Base-by-base conservation (phyloP, 2,329 filamentous ascomycete species). In the Pseudocercospora ulei region DNA sequence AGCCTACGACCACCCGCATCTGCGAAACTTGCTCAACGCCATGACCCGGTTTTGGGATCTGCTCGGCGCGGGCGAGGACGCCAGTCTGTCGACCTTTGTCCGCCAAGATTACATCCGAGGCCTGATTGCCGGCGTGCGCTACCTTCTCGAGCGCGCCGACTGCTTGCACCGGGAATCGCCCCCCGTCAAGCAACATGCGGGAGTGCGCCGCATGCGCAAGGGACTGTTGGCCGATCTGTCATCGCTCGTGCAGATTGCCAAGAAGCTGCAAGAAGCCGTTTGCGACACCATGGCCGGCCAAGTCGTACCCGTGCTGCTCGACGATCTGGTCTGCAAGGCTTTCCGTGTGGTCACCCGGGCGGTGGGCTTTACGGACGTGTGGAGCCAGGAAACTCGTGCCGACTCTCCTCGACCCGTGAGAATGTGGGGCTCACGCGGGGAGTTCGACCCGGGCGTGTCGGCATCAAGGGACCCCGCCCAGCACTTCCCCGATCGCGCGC, bases 61-160 rank as follows among this genome's bases (percentile, higher is more conserved):
- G 36, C 72, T 94, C 51, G 82, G 82, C 19, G 78, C 78, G 13
- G 54, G 47, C 23, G 56, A 59, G 35, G 75, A 80, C 37, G 81
- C 78, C 37, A 82, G 86, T 54, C 71, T 78, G 38, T 74, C 81
- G 51, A 79, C 87, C 33, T 93, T 94, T 58, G 76, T 80, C 30
- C 87, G 87, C 60, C 85, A 94, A 59, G 87, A 95, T 57, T 90
- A 93, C 58, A 88, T 95, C 71, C 80, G 86, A 62, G 85, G 84
- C 14, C 80, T 95, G 57, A 92, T 96, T 55, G 87, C 86, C 5
- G 90, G 90, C 19, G 88, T 96, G 40, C 77, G 90, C 31, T 87
- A 81, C 64, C 72, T 98, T 26, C 62, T 98, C 62, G 87, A 96
- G 69, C 80, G 78, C 55, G 88, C 86, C 9, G 73, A 87, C 51